Base-by-base conservation (phyloP, 331 rosid genomes). In the Phaseolus coccineus region DNA sequence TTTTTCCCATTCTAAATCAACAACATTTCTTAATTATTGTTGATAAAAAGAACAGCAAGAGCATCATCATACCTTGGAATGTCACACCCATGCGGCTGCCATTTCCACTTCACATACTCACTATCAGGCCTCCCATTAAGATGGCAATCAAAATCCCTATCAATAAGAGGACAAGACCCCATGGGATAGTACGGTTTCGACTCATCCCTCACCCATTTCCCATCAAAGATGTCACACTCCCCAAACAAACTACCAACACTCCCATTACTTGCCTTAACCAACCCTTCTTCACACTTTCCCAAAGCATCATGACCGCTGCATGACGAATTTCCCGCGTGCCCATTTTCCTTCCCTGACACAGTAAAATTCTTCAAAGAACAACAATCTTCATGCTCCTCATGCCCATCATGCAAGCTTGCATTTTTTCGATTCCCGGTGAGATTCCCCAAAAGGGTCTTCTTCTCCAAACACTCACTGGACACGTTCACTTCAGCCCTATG, bases 161-260 rank as follows among this genome's bases (percentile, higher is more conserved):
- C 99, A 10, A 91, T 84, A 67, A 77, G 51, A 9, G 98, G 99
- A 78, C 99, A 96, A 70, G 98, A 93, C 57, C 99, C 98, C 30
- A 85, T 42, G 39, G 92, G 91, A 69, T 93, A 93, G 57, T 90
- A 93, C 22, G 99, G 99, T 72, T 90, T 91, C 0, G 95, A 89
- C 69, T 90, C 85, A 81, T 91, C 99, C 80, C 89, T 89, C 25
- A 88, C 92, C 99, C 98, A 96, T 77, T 79, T 79, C 8, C 99
- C 99, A 73, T 89, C 80, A 78, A 84, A 96, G 24, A 93, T 76
- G 39, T 96, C 88, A 78, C 99, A 96, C 4, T 86, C 71, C 82
- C 82, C 84, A 39, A 22, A 27, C 19, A 85, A 88, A 27, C 47
- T 77, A 53, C 33, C 51, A 62, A 15, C 70, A 64, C 19, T 44